A percentile compares a stretch with the other conserved stretches of the same genome.
phyloP scores from a whole-genome alignment of 2,329 filamentous ascomycete species.

The Pseudocercospora fijiensis region DNA sequence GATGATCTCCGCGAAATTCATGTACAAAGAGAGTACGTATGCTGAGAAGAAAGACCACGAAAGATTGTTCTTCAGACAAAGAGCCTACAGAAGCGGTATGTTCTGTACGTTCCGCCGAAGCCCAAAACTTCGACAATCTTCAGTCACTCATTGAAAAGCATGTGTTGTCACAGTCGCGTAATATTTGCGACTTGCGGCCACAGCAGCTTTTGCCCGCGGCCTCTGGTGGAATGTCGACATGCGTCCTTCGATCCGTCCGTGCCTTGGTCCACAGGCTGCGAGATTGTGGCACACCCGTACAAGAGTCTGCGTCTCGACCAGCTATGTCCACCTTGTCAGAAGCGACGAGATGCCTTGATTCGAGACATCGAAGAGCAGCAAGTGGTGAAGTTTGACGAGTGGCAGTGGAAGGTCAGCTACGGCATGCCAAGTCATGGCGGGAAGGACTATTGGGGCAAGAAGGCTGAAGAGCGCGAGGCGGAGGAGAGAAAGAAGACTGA shows the following conservation, averaged over 20 bases:
- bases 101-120: not conserved
- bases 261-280: slow-evolving; percentile 31
- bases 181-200: slow-evolving; percentile 48
- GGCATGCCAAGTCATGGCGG: slow-evolving; percentile 31
- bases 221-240: slow-evolving; percentile 40
- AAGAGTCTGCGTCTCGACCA: slow-evolving; percentile 38
- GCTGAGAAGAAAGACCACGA: not conserved
- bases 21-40: not conserved
- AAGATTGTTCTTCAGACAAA: slow-evolving; percentile 3
- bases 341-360: slow-evolving; percentile 32
- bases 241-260: slow-evolving; percentile 30
- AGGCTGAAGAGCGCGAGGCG: slow-evolving; percentile 28
- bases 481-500: slow-evolving; percentile 23
- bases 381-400: slow-evolving; percentile 40
- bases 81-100: not conserved
- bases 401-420: slow-evolving; percentile 46
- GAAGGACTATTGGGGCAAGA: slow-evolving; percentile 34
- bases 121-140: not conserved
- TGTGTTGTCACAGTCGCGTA: slow-evolving; percentile 47
- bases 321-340: slow-evolving; percentile 38
- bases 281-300: slow-evolving; percentile 39
- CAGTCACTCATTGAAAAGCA: slow-evolving; percentile 22
- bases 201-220: slow-evolving; percentile 37
- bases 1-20: not conserved
- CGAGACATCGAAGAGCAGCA: slow-evolving; percentile 31